Conservation (phyloP, 2,329 filamentous ascomycete genomes). For the Geosmithia flava region DNA sequence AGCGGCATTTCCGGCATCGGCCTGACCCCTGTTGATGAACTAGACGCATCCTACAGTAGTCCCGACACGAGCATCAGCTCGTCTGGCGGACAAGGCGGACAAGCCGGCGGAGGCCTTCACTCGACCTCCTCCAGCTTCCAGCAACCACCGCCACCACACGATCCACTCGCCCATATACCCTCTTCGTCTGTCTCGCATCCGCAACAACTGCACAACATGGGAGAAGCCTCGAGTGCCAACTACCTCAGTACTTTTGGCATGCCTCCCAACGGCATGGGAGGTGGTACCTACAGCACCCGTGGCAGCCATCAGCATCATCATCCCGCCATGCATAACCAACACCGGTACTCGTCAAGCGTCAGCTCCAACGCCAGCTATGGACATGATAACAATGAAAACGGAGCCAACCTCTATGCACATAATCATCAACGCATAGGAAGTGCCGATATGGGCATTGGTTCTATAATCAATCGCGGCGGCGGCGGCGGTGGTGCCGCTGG, state of each 20-base stretch:
- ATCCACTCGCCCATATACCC: slow-evolving; percentile 5
- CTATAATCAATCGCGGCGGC: slow-evolving; percentile 41
- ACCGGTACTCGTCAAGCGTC: slow-evolving; percentile 42
- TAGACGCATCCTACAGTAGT: slow-evolving; percentile 44
- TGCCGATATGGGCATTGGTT: slow-evolving; percentile 48
- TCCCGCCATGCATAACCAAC: slow-evolving; percentile 2
- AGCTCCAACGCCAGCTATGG: slow-evolving; percentile 30
- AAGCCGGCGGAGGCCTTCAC: slow-evolving; percentile 23
- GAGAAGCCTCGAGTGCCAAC: background rate
- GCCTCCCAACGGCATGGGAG: slow-evolving; percentile 1
- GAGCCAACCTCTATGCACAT: slow-evolving; percentile 33
- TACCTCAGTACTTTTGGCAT: slow-evolving; percentile 10
- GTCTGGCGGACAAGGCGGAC: slow-evolving; percentile 17
- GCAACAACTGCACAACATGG: background rate
- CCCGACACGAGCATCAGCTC: slow-evolving; percentile 29
- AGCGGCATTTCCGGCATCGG: slow-evolving; percentile 54
- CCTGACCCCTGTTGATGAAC: slow-evolving; percentile 45
- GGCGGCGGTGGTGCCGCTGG: slow-evolving; percentile 9
- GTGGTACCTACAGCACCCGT: slow-evolving; percentile 8
- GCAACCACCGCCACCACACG: slow-evolving; percentile 14
- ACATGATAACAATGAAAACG: slow-evolving; percentile 16
- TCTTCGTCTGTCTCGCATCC: slow-evolving; percentile 3
- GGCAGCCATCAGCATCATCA: too few species aligned
- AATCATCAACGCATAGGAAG: slow-evolving; percentile 34
- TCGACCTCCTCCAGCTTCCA: slow-evolving; percentile 24